Conservation (phyloP, 495 filamentous ascomycete species). For the Aspergillus ellipticus region DNA sequence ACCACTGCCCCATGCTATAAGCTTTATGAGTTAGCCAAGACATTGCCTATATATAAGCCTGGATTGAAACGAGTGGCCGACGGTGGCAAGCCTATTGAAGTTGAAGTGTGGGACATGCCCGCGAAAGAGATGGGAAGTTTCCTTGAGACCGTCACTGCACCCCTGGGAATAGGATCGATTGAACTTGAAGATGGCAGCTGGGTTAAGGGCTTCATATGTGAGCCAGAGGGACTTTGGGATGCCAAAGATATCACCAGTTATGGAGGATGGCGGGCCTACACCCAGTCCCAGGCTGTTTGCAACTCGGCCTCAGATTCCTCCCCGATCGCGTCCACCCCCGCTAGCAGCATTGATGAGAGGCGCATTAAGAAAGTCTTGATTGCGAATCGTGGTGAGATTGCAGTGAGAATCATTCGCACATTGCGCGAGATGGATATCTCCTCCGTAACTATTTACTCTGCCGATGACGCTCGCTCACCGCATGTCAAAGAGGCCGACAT, state of each 20-base stretch:
- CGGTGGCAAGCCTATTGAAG: conserved; percentile 29
- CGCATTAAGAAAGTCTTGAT: conserved; percentile 21
- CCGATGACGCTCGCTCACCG: conserved; percentile 24
- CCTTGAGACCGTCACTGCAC: conserved; percentile 11
- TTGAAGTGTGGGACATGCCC: conserved; percentile 20
- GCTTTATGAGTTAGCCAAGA: not conserved
- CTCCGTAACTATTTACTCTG: conserved; percentile 45
- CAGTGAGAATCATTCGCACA: conserved; percentile 39
- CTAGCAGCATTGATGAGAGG: too few species aligned
- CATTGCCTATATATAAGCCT: conserved; percentile 12
- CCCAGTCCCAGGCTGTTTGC: too few species aligned
- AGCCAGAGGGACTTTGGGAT: conserved; percentile 8
- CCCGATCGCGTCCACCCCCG: too few species aligned
- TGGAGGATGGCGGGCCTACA: conserved; percentile 16
- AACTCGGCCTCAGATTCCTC: too few species aligned
- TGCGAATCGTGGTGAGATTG: conserved; percentile 53
- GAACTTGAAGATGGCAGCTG: conserved; percentile 16
- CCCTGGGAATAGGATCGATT: conserved; percentile 17
- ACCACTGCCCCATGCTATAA: conserved; percentile 13
- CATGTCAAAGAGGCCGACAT: conserved; percentile 24
- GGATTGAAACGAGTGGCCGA: conserved; percentile 39
- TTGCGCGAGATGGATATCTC: conserved; percentile 34
- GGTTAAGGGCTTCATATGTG: conserved; percentile 20
- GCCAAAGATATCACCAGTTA: conserved; percentile 15
- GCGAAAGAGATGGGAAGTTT: conserved; percentile 12